phyloP scores from a whole-genome alignment of 2,329 filamentous ascomycete species.

The Ceratocystis cubensis region DNA sequence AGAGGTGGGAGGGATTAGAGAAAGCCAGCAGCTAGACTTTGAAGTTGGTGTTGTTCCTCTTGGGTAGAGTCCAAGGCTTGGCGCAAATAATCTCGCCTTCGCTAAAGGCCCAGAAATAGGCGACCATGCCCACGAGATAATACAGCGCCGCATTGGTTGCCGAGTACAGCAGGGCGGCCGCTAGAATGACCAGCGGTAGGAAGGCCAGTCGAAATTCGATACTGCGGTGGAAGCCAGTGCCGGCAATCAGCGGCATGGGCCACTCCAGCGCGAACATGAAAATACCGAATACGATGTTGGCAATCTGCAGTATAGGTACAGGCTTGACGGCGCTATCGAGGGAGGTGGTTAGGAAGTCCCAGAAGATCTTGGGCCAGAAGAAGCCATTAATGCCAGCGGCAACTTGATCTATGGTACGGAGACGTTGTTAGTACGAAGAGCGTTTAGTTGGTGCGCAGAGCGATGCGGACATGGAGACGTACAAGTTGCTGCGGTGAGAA shows the following conservation, averaged over 20 bases:
- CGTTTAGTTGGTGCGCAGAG: background rate
- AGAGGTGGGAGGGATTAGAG: constrained; percentile 1
- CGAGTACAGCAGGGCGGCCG: constrained; percentile 74
- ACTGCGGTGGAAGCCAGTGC: constrained; percentile 67
- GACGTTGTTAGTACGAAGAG: background rate
- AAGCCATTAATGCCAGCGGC: constrained; percentile 71
- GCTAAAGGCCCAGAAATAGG: constrained; percentile 95
- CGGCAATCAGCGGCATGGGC: constrained; percentile 68
- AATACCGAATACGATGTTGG: constrained; percentile 76
- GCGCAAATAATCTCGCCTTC: constrained; percentile 77
- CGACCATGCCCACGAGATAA: constrained; percentile 69
- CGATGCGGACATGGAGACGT: constrained; percentile 28
- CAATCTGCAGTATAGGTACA: constrained; percentile 72
- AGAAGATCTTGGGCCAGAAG: constrained; percentile 99
- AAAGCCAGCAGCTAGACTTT: constrained; percentile 13
- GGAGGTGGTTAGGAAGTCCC: constrained; percentile 87
- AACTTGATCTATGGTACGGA: constrained; percentile 58
- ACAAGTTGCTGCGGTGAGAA: constrained; percentile 73
- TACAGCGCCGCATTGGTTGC: constrained; percentile 85
- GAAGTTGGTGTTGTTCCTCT: constrained; percentile 33
- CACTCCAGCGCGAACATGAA: constrained; percentile 78
- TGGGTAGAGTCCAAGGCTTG: constrained; percentile 56
- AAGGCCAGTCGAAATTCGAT: constrained; percentile 75
- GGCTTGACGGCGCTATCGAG: constrained; percentile 79
- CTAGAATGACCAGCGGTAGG: constrained; percentile 64